Evolutionary conservation across 306 rosid species (phyloP), one percentile per base, ranked within the genome.

Genomic region (Inga leiocalycina): DNA sequence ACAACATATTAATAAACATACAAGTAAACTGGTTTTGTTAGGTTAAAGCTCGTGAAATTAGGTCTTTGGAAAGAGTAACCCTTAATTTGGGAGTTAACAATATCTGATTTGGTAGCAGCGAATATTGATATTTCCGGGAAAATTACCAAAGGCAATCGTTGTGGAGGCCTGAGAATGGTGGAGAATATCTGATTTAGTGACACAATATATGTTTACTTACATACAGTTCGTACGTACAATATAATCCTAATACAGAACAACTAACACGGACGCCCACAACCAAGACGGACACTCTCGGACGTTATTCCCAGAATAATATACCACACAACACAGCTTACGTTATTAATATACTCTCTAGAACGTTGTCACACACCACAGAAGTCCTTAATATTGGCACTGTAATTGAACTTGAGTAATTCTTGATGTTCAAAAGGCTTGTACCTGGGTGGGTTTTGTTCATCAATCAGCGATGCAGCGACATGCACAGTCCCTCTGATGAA

Each of bases 351-450:
- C 37, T 64, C 3, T 2, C 9, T 10, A 62, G 17, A 1, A 52
- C 59, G 9, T 19, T 17, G 15, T 85, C 79, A 84, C 22, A 89
- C 62, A 27, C 92, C 91, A 78, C 94, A 87, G 57, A 77, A 89
- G 76, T 57, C 86, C 76, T 84, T 87, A 20, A 87, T 80, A 48
- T 78, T 44, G 17, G 39, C 83, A 81, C 83, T 78, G 79, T 87
- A 87, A 56, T 61, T 5, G 88, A 86, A 89, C 54, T 73, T 83
- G 3, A 94, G 87, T 2, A 92, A 76, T 15, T 86, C 94, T 52
- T 74, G 84, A 88, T 94, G 95, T 77, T 91, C 85, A 71, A 93
- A 93, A 0, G 95, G 90, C 87, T 89, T 93, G 70, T 90, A 93
- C 72, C 75, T 76, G 80, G 88, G 56, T 0, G 95, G 97, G 16